Evolutionary conservation across 2,329 filamentous ascomycete genomes (phyloP), one percentile per base, ranked within the genome.

Genomic region (Hypoxylon sp.): DNA sequence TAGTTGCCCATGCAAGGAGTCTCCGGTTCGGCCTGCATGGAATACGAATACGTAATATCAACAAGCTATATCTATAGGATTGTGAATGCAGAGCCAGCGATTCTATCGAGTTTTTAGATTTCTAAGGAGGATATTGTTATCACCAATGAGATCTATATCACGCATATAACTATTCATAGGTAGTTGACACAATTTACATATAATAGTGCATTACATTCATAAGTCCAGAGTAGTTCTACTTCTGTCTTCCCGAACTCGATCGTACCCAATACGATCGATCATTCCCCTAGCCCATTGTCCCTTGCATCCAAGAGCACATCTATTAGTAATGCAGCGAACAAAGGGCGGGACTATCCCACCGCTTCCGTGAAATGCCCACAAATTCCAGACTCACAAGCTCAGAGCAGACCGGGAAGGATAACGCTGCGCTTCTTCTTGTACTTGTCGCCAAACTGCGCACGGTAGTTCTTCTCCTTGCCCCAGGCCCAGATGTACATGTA

Each of bases 341-440:
- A 44, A 44, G 39, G 19, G 24, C 32, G 24, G 24, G 32, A 37
- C 31, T 39, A 44, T 52, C 19, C 52, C 32, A 19, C 39, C 24
- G n/a, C 27, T 57, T 48, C 13, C 39, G 19, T 58, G 21, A 51
- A 8, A 51, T 21, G 24, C 46, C 44, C 29, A 15, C n/a, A 19
- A n/a, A n/a, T 6, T 19, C n/a, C 29, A 51, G 19, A 31, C 8
- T 29, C 35, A 50, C 10, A 44, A 62, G 61, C 56, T 82, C 83
- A 96, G 78, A 91, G 86, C 55, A 97, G 82, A 2, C 92, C 92
- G 2, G 96, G 93, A 65, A 98, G 80, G 82, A 97, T 92, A 67
- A 88, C 89, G 77, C 86, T 95, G 76, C 89, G 89, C 93, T 99
- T 98, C 85, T 91, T 94, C 90, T 95, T 94, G 84, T 99, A 99